phyloP scores from a whole-genome alignment of 2,329 filamentous ascomycete species.

The Gremmenia infestans region DNA sequence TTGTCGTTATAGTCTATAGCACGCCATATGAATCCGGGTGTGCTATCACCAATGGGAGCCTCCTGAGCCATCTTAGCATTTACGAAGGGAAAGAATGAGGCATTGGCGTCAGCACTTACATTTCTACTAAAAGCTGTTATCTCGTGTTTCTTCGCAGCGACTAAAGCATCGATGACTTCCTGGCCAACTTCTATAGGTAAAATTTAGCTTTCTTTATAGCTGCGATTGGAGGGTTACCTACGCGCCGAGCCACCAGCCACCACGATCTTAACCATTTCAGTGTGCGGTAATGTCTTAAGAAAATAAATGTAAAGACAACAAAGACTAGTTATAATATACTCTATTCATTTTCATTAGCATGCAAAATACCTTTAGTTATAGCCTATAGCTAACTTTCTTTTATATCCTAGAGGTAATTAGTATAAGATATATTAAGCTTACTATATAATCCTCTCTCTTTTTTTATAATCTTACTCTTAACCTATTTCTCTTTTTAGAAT shows the following conservation, averaged over 20 bases:
- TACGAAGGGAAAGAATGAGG: background rate
- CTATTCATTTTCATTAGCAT: too few relatives aligned
- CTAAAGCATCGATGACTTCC: conserved; percentile 47
- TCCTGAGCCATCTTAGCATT: conserved; percentile 21
- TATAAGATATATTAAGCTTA: too few relatives aligned
- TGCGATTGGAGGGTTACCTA: conserved; percentile 22
- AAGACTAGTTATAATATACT: too few relatives aligned
- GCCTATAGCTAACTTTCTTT: too few relatives aligned
- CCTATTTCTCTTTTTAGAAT: too few relatives aligned
- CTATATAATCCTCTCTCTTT: too few relatives aligned
- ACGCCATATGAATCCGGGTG: conserved; percentile 35
- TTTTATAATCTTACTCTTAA: too few relatives aligned
- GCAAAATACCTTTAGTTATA: background rate
- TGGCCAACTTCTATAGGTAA: conserved; percentile 42
- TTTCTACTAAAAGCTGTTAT: conserved; percentile 47
- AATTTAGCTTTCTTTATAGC: background rate
- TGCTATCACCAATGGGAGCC: conserved; percentile 7
- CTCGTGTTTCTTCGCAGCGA: conserved; percentile 45
- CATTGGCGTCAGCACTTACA: conserved; percentile 24
- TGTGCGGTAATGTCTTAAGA: background rate
- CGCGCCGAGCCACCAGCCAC: conserved; percentile 42
- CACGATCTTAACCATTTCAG: conserved; percentile 41
- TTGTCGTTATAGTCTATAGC: conserved; percentile 42
- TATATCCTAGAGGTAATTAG: too few relatives aligned
- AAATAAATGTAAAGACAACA: too few relatives aligned